Base-by-base conservation (phyloP, 2,329 filamentous ascomycete species). In the Exophiala calicioides region DNA sequence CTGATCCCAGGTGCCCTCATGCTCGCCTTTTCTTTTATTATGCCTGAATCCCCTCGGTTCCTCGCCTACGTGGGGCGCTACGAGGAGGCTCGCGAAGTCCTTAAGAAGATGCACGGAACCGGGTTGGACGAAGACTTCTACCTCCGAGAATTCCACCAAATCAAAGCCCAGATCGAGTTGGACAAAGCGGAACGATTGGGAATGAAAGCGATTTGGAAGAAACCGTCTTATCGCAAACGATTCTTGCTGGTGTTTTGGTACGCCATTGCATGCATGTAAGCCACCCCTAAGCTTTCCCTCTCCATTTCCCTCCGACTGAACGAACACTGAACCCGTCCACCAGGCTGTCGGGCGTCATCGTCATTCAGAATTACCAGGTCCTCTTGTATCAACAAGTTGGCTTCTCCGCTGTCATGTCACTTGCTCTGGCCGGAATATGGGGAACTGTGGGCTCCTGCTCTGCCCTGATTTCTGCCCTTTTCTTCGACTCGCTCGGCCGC, bases 371-470 rank as follows among this genome's bases (percentile, higher is more conserved):
- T 73, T 88, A 23, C 90, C 87, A 21, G 82, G 85, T 81, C 62
- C 89, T 91, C 60, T 66, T 86, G 33, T 85, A 85, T 68, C 79
- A 83, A 47, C 81, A 79, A 1, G 68, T 79, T 40, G 81, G 80
- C 24, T 70, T 50, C 10, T 66, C 67, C 58, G 44, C 48, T 26
- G 42, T 58, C 3, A 68, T 73, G 9, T 70, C 76, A 56, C 71
- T 68, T 47, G 80, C 85, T 40, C 83, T 90, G 77, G 88, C 94
- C 56, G 81, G 86, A 52, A 90, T 94, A 73, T 91, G 91, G 64
- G 86, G 84, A 72, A 83, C 94, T 74, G 91, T 89, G 77, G 90
- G 94, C 75, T 89, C 88, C 78, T 90, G 85, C 77, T 95, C 94
- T 5, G 59, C 60, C 15, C 56, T 80, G 20, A 76, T 77, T 0